These are phyloP conservation scores for Olyra latifolia DNA, from an alignment of 176 grass and related monocot genomes.

Conservation along the genomic window DNA sequence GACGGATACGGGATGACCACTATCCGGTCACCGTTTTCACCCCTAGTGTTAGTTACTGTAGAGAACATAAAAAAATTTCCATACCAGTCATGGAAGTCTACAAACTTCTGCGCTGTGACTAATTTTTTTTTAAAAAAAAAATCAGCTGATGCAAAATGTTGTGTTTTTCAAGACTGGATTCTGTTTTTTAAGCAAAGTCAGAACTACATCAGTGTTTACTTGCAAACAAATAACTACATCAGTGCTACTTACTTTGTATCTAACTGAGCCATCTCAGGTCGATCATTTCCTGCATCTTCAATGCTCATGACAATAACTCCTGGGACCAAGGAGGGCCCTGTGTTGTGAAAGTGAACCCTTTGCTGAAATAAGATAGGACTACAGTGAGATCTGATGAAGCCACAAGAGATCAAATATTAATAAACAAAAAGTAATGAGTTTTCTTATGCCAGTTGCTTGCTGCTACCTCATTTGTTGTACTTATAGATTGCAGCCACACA, in stretches of 20 bases:
- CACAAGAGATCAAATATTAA: background rate
- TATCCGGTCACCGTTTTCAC: too few species aligned
- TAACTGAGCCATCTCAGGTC: conserved; percentile 53
- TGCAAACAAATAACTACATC: background rate
- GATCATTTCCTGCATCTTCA: conserved; percentile 61
- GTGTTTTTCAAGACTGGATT: background rate
- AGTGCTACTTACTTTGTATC: conserved; percentile 52
- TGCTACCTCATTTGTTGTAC: background rate
- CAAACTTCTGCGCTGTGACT: background rate
- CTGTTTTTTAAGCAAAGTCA: conserved; percentile 1
- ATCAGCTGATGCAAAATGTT: background rate
- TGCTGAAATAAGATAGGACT: conserved; percentile 49
- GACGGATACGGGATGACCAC: too few species aligned
- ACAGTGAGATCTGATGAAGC: background rate
- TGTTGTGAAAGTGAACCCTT: conserved; percentile 86
- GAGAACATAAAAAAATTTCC: background rate
- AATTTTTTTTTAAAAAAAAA: background rate
- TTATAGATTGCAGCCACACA: background rate
- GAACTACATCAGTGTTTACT: background rate
- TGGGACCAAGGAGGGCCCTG: conserved; percentile 58
- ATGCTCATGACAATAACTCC: conserved; percentile 85
- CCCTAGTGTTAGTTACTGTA: conserved; percentile 12
- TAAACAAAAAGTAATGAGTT: background rate
- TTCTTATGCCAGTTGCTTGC: background rate
- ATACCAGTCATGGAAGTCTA: background rate